Evolutionary conservation across 306 rosid genomes (phyloP), one percentile per base, ranked within the genome.

Genomic region (Rosa persica): DNA sequence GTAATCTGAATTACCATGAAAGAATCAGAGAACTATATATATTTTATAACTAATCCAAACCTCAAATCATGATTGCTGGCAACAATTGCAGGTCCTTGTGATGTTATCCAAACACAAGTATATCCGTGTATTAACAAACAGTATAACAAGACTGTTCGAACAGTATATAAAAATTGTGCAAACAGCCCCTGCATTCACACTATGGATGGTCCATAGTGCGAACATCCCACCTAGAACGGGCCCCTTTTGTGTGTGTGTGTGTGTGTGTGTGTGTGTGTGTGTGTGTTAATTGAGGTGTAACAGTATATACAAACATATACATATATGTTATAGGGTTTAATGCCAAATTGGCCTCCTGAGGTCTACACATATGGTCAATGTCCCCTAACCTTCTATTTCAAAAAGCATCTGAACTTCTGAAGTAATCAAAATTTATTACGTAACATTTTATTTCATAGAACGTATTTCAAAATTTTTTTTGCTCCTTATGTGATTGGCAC

Each of bases 1-100:
- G 12, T 80, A 95, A 62, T 75, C 99, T 93, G 84, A 80, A 83
- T 30, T 72, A 62, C 58, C 74, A 74, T 77, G 76, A 80, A 80
- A 40, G 16, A 30, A 81, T 64, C 78, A 70, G 67, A 46, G 22
- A 70, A 69, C n/a, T 48, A 4, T 8, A 17, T 40, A 67, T 19
- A 44, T 42, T 4, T 60, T 27, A 11, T 27, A 39, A 44, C 72
- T 34, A 4, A 73, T 16, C 47, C n/a, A 81, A 30, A 72, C 70
- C 72, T 46, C n/a, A 49, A 58, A 82, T 6, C 19, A 55, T 61
- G 55, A 57, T 46, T 27, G 46, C 40, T 48, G 2, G 62, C n/a
- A 54, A 39, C 12, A 6, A 40, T 79, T 36, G 17, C 8, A 78
- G 10, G 36, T 51, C 47, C 74, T 46, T 79, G 27, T 16, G 9